A percentile compares a stretch with the other conserved stretches of the same genome.
These are phyloP conservation scores for Paraphaeosphaeria minitans DNA, from an alignment of 2,329 filamentous ascomycete species.

Conservation along the genomic window DNA sequence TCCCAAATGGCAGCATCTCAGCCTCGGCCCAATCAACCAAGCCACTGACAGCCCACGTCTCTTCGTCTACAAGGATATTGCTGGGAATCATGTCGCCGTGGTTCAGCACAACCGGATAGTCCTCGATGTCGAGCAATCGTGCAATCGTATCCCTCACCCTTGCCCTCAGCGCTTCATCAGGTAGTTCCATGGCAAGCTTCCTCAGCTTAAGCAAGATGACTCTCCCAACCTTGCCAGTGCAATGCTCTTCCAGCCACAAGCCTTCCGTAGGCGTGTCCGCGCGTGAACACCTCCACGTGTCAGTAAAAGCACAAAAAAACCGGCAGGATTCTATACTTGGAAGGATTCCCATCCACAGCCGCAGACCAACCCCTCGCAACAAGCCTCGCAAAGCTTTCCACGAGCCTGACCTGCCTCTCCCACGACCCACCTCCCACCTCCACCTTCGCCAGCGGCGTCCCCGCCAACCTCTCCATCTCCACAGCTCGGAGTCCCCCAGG, in stretches of 20 bases:
- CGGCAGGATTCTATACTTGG: background rate
- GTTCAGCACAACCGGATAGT: conserved; percentile 61
- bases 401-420: conserved; percentile 26
- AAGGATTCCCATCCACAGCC: background rate
- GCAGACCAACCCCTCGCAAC: conserved; percentile 33
- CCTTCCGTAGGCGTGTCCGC: conserved; percentile 28
- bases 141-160: conserved; percentile 23
- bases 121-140: conserved; percentile 52
- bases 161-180: conserved; percentile 24
- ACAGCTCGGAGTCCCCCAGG: conserved; percentile 26
- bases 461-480: conserved; percentile 33
- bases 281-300: conserved; percentile 7
- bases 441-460: conserved; percentile 28
- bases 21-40: conserved; percentile 70
- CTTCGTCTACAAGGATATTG: conserved; percentile 61
- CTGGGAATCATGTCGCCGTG: conserved; percentile 65
- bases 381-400: conserved; percentile 35
- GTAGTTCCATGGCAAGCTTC: conserved; percentile 30
- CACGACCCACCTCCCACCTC: conserved; percentile 9
- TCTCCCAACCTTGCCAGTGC: conserved; percentile 37
- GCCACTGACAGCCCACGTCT: conserved; percentile 55
- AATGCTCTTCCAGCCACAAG: conserved; percentile 21
- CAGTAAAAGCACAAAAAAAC: background rate
- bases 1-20: conserved; percentile 64
- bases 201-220: conserved; percentile 31